Percentiles rank a stretch among this genome's conserved stretches.
Evolutionary conservation across 345 rosid species (phyloP).

Genomic region (Pistacia atlantica): DNA sequence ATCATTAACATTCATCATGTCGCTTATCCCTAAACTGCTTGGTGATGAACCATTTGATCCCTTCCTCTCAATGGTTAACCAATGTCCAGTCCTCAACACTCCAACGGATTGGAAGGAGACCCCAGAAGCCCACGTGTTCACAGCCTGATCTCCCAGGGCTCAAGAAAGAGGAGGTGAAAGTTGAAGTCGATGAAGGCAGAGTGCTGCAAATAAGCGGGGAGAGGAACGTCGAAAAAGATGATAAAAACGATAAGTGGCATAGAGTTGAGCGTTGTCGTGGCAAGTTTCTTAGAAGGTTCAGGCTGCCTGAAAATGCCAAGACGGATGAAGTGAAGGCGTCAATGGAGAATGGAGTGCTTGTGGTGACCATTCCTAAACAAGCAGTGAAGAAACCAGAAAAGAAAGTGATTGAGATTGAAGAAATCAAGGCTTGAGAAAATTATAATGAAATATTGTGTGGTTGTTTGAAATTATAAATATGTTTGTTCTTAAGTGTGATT

Average conservation of each 20-base stretch:
- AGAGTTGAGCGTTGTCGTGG: slow-evolving; percentile 42
- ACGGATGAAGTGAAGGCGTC: slow-evolving; percentile 41
- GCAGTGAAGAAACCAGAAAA: slow-evolving; percentile 36
- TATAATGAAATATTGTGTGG: neutral
- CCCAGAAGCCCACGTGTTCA: slow-evolving; percentile 44
- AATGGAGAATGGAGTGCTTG: slow-evolving; percentile 54
- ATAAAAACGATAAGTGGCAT: slow-evolving; percentile 42
- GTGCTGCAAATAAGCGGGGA: slow-evolving; percentile 47
- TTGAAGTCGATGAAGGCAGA: slow-evolving; percentile 39
- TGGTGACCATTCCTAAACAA: slow-evolving; percentile 40
- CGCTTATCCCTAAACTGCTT: slow-evolving; percentile 35
- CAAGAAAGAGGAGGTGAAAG: slow-evolving; percentile 49
- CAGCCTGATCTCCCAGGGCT: slow-evolving; percentile 49
- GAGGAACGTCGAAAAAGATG: slow-evolving; percentile 32
- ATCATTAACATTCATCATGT: slow-evolving; percentile 20
- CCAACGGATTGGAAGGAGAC: slow-evolving; percentile 58
- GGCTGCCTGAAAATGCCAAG: slow-evolving; percentile 49
- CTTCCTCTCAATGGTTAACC: slow-evolving; percentile 48
- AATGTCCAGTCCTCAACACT: slow-evolving; percentile 49
- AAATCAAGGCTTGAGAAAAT: slow-evolving; percentile 9
- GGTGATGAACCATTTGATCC: slow-evolving; percentile 46
- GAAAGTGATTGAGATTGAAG: slow-evolving; percentile 42
- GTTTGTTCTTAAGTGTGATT: neutral
- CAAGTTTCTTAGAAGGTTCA: slow-evolving; percentile 42
- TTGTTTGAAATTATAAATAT: neutral